Evolutionary conservation across 2,329 filamentous ascomycete species (phyloP).

Genomic region (Alternaria incomplexa): DNA sequence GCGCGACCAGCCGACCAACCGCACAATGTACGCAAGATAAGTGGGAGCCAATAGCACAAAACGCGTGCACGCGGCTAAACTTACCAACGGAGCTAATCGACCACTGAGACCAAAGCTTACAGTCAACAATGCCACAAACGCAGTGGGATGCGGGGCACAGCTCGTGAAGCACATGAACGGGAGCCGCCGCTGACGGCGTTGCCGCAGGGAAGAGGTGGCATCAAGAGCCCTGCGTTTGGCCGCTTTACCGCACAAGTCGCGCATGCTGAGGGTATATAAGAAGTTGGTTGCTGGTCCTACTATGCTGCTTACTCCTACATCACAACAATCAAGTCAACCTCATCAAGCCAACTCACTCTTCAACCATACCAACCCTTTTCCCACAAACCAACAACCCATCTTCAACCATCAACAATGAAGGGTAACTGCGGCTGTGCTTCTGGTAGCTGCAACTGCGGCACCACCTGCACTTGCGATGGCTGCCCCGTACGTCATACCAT

Average conservation of each 20-base stretch:
- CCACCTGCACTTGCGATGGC: constrained; percentile 30
- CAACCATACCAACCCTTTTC: not conserved
- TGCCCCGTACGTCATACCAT: constrained; percentile 30
- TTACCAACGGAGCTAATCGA: not conserved
- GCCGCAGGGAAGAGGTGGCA: not conserved
- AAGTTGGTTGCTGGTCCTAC: not conserved
- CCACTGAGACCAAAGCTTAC: not conserved
- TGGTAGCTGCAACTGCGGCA: constrained; percentile 32
- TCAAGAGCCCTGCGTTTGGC: not conserved
- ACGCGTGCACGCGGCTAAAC: not conserved
- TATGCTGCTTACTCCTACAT: not conserved
- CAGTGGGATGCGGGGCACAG: constrained; percentile 1
- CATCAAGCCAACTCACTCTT: not conserved
- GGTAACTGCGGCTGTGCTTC: constrained; percentile 36
- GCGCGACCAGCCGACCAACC: not conserved
- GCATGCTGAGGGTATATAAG: constrained; percentile 24
- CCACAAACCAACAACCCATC: constrained; percentile 1
- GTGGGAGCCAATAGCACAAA: not conserved
- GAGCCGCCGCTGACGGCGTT: not conserved
- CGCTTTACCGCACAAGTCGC: constrained; percentile 26
- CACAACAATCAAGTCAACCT: not conserved
- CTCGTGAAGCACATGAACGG: not conserved
- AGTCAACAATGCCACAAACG: not conserved
- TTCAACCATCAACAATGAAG: constrained; percentile 17
- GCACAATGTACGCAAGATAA: constrained; percentile 4